phyloP scores from a whole-genome alignment of 495 filamentous ascomycete genomes.

The Penicillium turbatum region DNA sequence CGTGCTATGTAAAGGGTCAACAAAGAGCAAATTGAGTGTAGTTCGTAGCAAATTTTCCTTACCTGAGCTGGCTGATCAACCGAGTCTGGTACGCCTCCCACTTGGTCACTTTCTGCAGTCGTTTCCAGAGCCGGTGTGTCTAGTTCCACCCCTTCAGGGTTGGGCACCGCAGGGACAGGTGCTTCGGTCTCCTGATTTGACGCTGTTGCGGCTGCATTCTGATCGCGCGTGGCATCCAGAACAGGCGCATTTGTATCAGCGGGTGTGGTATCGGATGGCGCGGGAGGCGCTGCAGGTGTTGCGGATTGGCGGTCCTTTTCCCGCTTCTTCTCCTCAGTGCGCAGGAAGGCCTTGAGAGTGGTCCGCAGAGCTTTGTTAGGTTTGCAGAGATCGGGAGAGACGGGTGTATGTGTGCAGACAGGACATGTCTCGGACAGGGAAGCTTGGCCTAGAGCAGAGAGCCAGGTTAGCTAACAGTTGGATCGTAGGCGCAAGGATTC shows the following conservation, averaged over 20 bases:
- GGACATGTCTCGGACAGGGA: slow-evolving; percentile 78
- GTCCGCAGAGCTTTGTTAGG: slow-evolving; percentile 82
- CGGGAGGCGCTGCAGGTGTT: slow-evolving; percentile 33
- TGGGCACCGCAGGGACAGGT: background rate
- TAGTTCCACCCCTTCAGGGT: background rate
- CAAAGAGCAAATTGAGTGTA: background rate
- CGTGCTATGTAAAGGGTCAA: slow-evolving; percentile 1
- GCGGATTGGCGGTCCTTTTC: slow-evolving; percentile 52
- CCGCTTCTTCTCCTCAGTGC: slow-evolving; percentile 81
- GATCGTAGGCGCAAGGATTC: background rate
- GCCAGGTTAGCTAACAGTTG: background rate
- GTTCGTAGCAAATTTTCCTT: background rate
- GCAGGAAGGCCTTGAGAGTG: slow-evolving; percentile 83
- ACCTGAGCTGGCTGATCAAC: slow-evolving; percentile 5
- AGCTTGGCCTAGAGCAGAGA: slow-evolving; percentile 58
- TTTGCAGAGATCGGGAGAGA: slow-evolving; percentile 80
- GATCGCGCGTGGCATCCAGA: slow-evolving; percentile 7
- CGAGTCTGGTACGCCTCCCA: background rate
- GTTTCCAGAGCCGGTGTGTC: slow-evolving; percentile 7
- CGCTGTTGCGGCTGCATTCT: background rate
- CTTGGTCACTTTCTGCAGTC: background rate
- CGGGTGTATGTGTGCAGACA: slow-evolving; percentile 84
- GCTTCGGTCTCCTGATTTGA: slow-evolving; percentile 4
- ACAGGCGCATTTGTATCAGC: slow-evolving; percentile 20
- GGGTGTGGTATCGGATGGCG: slow-evolving; percentile 19